A percentile compares a stretch with the other conserved stretches of the same genome.
phyloP scores from a whole-genome alignment of 108 stramenopile species.

The Conticribra weissflogii region DNA sequence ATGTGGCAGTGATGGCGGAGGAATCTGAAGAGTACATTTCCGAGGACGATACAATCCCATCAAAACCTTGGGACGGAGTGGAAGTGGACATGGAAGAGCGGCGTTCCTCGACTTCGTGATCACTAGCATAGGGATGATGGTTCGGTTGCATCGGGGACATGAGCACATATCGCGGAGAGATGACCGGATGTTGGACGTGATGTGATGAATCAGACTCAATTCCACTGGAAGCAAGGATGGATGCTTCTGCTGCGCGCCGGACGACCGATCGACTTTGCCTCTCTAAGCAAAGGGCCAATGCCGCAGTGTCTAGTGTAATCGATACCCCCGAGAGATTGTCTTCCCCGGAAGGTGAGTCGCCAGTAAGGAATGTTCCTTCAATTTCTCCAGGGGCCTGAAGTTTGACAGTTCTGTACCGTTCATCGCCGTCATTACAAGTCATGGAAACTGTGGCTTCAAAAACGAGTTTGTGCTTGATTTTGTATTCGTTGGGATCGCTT shows the following conservation, averaged over 20 bases:
- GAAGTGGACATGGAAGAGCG: slow-evolving; percentile 6
- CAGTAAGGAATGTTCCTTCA: slow-evolving; percentile 66
- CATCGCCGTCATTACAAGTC: slow-evolving; percentile 68
- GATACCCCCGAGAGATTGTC: slow-evolving; percentile 58
- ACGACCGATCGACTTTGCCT: slow-evolving; percentile 75
- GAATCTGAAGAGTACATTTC: slow-evolving; percentile 26
- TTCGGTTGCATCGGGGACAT: slow-evolving; percentile 36
- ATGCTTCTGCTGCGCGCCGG: slow-evolving; percentile 65
- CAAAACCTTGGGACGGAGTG: slow-evolving; percentile 6
- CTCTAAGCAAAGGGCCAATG: slow-evolving; percentile 80
- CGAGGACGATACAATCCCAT: slow-evolving; percentile 6
- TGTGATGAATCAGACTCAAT: slow-evolving; percentile 18
- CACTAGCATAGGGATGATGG: slow-evolving; percentile 24
- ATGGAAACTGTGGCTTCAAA: slow-evolving; percentile 53
- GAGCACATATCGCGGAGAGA: slow-evolving; percentile 47
- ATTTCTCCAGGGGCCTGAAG: slow-evolving; percentile 80
- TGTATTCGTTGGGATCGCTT: slow-evolving; percentile 51
- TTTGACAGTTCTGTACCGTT: slow-evolving; percentile 61
- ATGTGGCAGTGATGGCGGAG: slow-evolving; percentile 8
- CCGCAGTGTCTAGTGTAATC: slow-evolving; percentile 75
- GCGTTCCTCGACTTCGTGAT: slow-evolving; percentile 21
- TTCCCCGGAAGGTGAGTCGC: slow-evolving; percentile 31
- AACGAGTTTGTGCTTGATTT: slow-evolving; percentile 47
- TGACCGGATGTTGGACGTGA: slow-evolving; percentile 31
- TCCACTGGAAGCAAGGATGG: slow-evolving; percentile 35